Evolutionary conservation across 345 rosid genomes (phyloP), one percentile per base, ranked within the genome.

Genomic region (Sisymbrium irio): DNA sequence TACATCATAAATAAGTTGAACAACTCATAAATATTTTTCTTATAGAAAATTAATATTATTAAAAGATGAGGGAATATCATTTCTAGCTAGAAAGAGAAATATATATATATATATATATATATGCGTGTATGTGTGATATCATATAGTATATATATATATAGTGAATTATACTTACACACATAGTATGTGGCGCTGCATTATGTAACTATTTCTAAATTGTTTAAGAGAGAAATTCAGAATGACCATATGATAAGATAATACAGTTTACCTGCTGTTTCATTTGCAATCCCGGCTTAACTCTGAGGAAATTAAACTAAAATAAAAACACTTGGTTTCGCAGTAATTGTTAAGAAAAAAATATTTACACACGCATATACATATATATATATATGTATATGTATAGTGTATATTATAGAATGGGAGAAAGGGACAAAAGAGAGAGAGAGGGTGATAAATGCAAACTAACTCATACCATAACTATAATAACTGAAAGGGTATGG

Each of bases 401-500:
- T 28, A 28, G 32, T 28, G 27, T 4, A 41, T 54, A 13, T 37
- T 20, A 4, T 27, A 67, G 7, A 54, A 68, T 11, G 12, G 46
- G 20, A 25, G 20, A 45, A 69, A 57, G 27, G 45, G 74, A 46
- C 36, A 33, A 46, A 58, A 69, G 74, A 45, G 14, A 69, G 14
- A 69, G 14, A 36, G 49, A 59, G 6, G 47, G 47, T 57, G 17
- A 60, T 61, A 70, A 70, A 71, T 71, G 75, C 32, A 20, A 15
- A 65, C 37, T 58, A 84, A 79, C 79, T 56, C 36, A 33, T 33
- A 33, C 69, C 78, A 53, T 77, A 82, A 85, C 87, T 46, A 85
- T 77, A 85, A 79, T 84, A 87, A 85, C 92, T 83, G 87, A 79
- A 76, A 79, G 28, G 28, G 67, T 47, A 32, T 72, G 78, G 78